These are phyloP conservation scores for Trypanosoma congolense DNA, from an alignment of 208 protist genomes.

Conservation along the genomic window DNA sequence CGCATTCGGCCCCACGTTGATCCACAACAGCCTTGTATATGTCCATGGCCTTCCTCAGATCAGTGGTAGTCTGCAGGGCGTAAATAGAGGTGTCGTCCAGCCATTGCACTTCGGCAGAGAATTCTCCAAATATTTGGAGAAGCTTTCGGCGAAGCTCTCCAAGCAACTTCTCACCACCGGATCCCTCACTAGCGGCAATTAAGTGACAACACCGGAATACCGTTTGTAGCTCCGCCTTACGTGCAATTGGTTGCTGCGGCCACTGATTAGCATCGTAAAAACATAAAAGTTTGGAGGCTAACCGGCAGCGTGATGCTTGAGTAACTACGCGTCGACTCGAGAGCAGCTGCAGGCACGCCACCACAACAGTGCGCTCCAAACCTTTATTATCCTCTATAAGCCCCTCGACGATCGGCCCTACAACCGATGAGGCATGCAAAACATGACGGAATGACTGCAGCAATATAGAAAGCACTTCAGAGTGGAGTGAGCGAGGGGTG, in stretches of 20 bases:
- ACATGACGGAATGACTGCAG: constrained; percentile 68
- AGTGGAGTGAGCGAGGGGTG: constrained; percentile 54
- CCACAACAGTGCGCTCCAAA: constrained; percentile 50
- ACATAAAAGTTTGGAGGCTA: constrained; percentile 30
- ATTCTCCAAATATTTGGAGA: constrained; percentile 34
- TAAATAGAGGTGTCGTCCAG: constrained; percentile 70
- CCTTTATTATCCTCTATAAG: constrained; percentile 41
- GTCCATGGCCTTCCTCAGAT: constrained; percentile 33
- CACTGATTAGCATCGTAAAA: constrained; percentile 65
- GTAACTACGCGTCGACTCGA: constrained; percentile 27
- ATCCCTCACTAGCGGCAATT: constrained; percentile 21
- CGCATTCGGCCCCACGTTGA: constrained; percentile 21
- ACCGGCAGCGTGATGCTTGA: constrained; percentile 20
- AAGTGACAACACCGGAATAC: constrained; percentile 77
- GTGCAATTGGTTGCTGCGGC: constrained; percentile 59
- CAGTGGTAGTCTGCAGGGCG: constrained; percentile 27
- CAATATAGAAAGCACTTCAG: constrained; percentile 58
- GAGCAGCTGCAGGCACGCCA: constrained; percentile 75
- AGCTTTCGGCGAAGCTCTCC: constrained; percentile 22
- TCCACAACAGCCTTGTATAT: constrained; percentile 40
- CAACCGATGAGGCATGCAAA: constrained; percentile 15
- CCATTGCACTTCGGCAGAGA: constrained; percentile 59
- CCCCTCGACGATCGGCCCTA: constrained; percentile 40
- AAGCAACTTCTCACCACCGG: constrained; percentile 20
- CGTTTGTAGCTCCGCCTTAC: constrained; percentile 70